phyloP scores from a whole-genome alignment of 805 yeast genomes.

The Saccharomycopsis oosterbeekiorum region DNA sequence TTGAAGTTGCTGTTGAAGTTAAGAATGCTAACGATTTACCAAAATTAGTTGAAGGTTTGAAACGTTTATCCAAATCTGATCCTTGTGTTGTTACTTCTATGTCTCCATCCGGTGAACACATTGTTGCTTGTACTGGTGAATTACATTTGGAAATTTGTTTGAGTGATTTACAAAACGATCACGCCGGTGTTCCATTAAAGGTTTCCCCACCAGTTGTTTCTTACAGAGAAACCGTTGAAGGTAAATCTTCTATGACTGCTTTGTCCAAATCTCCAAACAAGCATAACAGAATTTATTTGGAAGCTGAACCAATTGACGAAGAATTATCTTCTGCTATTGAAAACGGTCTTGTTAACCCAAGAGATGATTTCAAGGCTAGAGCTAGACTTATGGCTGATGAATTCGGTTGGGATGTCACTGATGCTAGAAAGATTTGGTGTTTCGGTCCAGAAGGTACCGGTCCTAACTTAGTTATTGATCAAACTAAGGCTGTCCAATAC shows the following conservation, averaged over 20 bases:
- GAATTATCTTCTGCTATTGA: conserved; percentile 90
- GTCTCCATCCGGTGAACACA: conserved; percentile 96
- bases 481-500: conserved; percentile 99
- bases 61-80: conserved; percentile 99
- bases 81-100: conserved; percentile 92
- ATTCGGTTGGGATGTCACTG: conserved; percentile 99
- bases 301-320: conserved; percentile 94
- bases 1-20: conserved; percentile 98
- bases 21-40: conserved; percentile 99
- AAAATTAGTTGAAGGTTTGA: conserved; percentile 99
- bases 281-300: conserved; percentile 99
- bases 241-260: conserved; percentile 90
- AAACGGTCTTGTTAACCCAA: conserved; percentile 81
- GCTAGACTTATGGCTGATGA: conserved; percentile 98
- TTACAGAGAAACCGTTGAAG: conserved; percentile 96
- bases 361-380: conserved; percentile 98
- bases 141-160: conserved; percentile 98
- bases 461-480: conserved; percentile 97
- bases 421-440: conserved; percentile 99
- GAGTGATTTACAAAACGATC: conserved; percentile 92
- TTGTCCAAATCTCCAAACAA: conserved; percentile 99
- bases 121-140: conserved; percentile 99
- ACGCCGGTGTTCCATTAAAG: conserved; percentile 98
- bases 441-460: conserved; percentile 99
- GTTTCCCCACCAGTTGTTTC: conserved; percentile 96